Evolutionary conservation across 2,329 filamentous ascomycete species (phyloP).

Genomic region (Colletotrichum incanum): DNA sequence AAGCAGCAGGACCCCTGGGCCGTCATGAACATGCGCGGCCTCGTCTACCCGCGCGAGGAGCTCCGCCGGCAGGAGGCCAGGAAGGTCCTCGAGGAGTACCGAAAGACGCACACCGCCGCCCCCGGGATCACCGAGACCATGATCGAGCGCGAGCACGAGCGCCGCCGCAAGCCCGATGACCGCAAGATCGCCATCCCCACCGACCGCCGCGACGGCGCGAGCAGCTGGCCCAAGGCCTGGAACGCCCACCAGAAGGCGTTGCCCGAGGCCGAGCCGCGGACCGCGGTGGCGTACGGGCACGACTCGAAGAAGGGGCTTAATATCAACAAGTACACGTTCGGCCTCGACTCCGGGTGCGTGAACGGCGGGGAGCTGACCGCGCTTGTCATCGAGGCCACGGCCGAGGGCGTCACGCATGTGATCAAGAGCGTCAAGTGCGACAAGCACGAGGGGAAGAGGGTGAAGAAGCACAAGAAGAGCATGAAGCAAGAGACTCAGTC

Average conservation of each 20-base stretch:
- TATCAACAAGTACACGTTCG: conserved; percentile 79
- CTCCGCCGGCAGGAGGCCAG: conserved; percentile 56
- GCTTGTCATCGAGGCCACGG: conserved; percentile 76
- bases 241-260: conserved; percentile 63
- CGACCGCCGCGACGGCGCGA: conserved; percentile 64
- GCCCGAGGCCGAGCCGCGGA: conserved; percentile 61
- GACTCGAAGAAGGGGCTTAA: conserved; percentile 80
- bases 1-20: conserved; percentile 82
- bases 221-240: conserved; percentile 79
- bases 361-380: conserved; percentile 83
- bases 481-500: neutral
- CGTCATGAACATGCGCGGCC: conserved; percentile 93
- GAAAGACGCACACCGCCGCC: conserved; percentile 37
- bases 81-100: conserved; percentile 40
- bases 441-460: conserved; percentile 31
- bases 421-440: conserved; percentile 61
- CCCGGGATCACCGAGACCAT: conserved; percentile 39
- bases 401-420: conserved; percentile 53
- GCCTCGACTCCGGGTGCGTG: conserved; percentile 88
- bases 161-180: conserved; percentile 46
- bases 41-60: conserved; percentile 69
- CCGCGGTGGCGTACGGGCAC: conserved; percentile 86
- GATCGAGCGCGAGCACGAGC: conserved; percentile 42
- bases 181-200: conserved; percentile 54
- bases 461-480: conserved; percentile 29